These are phyloP conservation scores for Lodderomyces oxycetoniae DNA, from an alignment of 1,139 yeast genomes.

Conservation along the genomic window DNA sequence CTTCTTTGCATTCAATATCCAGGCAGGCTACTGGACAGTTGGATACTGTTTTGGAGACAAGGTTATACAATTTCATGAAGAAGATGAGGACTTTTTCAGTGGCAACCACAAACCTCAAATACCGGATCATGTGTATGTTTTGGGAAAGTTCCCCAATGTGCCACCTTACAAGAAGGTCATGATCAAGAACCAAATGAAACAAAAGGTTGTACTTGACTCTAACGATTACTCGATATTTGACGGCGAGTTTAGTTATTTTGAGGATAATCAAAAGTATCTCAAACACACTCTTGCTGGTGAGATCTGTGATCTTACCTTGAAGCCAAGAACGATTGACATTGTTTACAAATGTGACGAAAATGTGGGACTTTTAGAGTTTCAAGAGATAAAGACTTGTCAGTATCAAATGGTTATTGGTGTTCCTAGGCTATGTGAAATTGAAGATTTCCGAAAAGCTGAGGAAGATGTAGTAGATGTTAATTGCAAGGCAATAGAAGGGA, in stretches of 20 bases:
- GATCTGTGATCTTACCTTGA: conserved; percentile 65
- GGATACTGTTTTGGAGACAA: conserved; percentile 53
- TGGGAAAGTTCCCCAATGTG: conserved; percentile 39
- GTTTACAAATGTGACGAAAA: conserved; percentile 63
- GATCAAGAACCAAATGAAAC: conserved; percentile 24
- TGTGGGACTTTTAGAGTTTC: conserved; percentile 40
- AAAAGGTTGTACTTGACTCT: conserved; percentile 12
- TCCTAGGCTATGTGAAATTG: conserved; percentile 54
- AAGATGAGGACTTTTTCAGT: conserved; percentile 22
- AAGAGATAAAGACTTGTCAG: conserved; percentile 69
- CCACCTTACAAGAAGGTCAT: conserved; percentile 12
- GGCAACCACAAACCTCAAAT: conserved; percentile 29
- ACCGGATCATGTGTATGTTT: conserved; percentile 38
- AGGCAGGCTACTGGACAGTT: conserved; percentile 61
- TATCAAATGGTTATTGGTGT: conserved; percentile 59
- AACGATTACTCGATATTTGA: conserved; percentile 22
- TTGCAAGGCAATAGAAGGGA: conserved; percentile 28
- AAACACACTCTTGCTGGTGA: conserved; percentile 62
- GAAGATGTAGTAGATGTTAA: conserved; percentile 36
- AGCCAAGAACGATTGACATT: conserved; percentile 58
- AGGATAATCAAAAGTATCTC: conserved; percentile 29
- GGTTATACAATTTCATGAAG: conserved; percentile 55
- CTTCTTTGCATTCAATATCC: conserved; percentile 30
- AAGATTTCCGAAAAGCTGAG: conserved; percentile 41
- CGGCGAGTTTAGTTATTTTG: conserved; percentile 16